Conservation (phyloP, 768 basidiomycete species). For the Boletus rubroflammeus region DNA sequence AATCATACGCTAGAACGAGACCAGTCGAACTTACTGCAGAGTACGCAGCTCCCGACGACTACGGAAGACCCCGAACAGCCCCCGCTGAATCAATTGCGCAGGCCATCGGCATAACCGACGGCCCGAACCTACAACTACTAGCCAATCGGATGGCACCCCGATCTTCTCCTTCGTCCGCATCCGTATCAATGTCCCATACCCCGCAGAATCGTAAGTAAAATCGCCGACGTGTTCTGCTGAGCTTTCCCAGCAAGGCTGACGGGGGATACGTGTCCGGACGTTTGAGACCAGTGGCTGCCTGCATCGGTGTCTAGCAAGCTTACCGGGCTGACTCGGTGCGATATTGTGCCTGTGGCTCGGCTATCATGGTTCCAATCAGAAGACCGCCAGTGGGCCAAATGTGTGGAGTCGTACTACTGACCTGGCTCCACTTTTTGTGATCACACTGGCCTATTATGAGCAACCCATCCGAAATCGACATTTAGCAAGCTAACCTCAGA, state of each 20-base stretch:
- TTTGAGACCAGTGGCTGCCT: background rate
- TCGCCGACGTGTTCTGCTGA: background rate
- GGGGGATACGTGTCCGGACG: background rate
- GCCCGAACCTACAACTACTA: background rate
- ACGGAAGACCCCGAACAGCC: conserved; percentile 13
- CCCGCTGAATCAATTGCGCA: conserved; percentile 5
- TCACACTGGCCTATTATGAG: background rate
- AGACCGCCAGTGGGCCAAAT: background rate
- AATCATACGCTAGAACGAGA: background rate
- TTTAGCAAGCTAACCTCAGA: background rate
- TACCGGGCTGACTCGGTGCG: conserved; percentile 19
- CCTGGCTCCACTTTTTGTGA: background rate
- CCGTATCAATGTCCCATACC: background rate
- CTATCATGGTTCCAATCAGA: conserved; percentile 5
- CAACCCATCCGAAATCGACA: background rate
- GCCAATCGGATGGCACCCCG: conserved; percentile 9
- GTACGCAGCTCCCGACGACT: conserved; percentile 9
- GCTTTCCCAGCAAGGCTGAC: no score
- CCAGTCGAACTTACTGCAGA: background rate
- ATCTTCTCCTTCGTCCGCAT: background rate
- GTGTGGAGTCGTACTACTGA: no score
- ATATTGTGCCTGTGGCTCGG: conserved; percentile 1
- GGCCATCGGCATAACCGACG: conserved; percentile 5
- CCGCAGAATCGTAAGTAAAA: background rate
- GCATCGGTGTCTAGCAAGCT: conserved; percentile 10